Percentiles rank a stretch among this genome's conserved stretches.
Evolutionary conservation across 1,284 basidiomycete species (phyloP).

Genomic region (Sanguinoderma infundibulare): DNA sequence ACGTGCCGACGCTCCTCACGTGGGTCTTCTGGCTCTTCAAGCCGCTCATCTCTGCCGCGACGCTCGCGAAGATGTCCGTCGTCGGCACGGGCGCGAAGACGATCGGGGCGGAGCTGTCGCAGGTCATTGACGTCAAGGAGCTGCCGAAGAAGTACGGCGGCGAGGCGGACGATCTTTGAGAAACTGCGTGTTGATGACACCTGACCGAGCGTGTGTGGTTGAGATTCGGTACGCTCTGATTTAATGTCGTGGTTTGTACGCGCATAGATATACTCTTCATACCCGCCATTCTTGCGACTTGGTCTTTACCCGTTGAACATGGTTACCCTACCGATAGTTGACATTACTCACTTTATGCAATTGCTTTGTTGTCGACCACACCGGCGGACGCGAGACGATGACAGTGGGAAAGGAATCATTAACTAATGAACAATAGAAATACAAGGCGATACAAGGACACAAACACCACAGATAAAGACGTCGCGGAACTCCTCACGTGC

Average conservation of each 20-base stretch:
- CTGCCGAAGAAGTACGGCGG: constrained; percentile 76
- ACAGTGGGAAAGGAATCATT: constrained; percentile 14
- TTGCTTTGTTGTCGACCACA: neutral
- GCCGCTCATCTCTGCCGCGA: constrained; percentile 67
- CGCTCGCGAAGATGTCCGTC: constrained; percentile 77
- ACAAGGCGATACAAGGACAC: constrained; percentile 24
- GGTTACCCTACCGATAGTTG: neutral
- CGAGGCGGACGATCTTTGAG: constrained; percentile 34
- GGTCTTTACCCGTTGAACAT: neutral
- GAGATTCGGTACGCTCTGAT: neutral
- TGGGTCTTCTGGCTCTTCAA: constrained; percentile 89
- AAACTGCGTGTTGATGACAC: no score
- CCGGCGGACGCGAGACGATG: neutral
- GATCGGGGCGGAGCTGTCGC: constrained; percentile 61
- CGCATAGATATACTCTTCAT: neutral
- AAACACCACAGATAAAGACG: constrained; percentile 11
- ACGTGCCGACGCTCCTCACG: constrained; percentile 71
- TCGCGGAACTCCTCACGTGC: constrained; percentile 24
- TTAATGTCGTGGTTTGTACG: neutral
- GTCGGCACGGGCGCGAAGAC: constrained; percentile 65
- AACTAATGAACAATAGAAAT: constrained; percentile 30
- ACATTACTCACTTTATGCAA: neutral
- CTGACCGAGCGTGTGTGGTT: no score
- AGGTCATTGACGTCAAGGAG: constrained; percentile 55
- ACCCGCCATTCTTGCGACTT: neutral